Evolutionary conservation across 2,329 filamentous ascomycete species (phyloP), one percentile per base, ranked within the genome.

Genomic region (Aspergillus hortae): DNA sequence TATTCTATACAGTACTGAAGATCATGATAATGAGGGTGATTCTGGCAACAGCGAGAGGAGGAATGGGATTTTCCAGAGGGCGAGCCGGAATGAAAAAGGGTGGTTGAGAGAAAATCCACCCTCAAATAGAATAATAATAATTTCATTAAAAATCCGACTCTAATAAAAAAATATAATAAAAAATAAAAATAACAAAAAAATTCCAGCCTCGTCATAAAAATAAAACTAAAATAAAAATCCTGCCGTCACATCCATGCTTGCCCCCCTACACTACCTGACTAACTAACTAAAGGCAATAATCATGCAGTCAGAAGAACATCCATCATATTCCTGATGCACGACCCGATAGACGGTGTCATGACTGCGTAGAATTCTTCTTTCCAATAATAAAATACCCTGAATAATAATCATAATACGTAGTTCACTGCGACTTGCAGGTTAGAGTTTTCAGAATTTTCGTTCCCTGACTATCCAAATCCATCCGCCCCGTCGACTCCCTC

Each of bases 391-490:
- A 30, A 30, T 30, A 6, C 3, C 19, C 19, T 19, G 19, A 19
- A 30, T 30, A 30, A 30, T 10, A 30, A 30, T 23, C 23, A 23
- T 6, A 23, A 23, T 23, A 23, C 23, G 1, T 23, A 23, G 23
- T 23, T 1, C 23, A 23, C 23, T 23, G 23, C 23, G 23, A 6
- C 23, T 23, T 6, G 23, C 23, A 30, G 27, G 44, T 51, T 51
- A 51, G 48, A 51, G 48, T 51, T 51, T 51, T 40, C 21, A 46
- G 30, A 52, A 38, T 38, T 38, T 38, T 38, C 42, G 46, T 43
- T 48, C 27, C 33, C 38, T 36, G 45, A 48, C 49, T 27, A 44
- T 36, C 17, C 17, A 17, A 17, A 17, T 17, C 40, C 17, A 44
- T 15, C 46, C 46, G 43, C 25, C 44, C 33, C 47, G 43, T 51